A percentile compares a stretch with the other conserved stretches of the same genome.
These are phyloP conservation scores for Solanum virginianum DNA, from an alignment of 257 asterid genomes.

Conservation along the genomic window DNA sequence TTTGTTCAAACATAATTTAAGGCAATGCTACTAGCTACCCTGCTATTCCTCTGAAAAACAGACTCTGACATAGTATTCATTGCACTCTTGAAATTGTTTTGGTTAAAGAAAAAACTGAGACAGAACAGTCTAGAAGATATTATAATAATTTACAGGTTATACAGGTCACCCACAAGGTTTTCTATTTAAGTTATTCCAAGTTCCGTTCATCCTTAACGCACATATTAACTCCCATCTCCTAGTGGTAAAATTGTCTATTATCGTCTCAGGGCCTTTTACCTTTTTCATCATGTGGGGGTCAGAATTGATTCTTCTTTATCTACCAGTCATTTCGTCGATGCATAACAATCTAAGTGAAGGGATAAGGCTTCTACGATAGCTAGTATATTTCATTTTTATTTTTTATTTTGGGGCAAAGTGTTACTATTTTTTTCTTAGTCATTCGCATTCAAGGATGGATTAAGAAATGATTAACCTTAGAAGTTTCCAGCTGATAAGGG, in stretches of 20 bases:
- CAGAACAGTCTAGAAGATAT: not conserved
- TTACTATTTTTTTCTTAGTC: not conserved
- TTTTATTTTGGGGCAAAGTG: not conserved
- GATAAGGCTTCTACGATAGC: not conserved
- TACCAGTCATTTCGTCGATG: not conserved
- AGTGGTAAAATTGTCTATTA: not conserved
- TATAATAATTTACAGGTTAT: not conserved
- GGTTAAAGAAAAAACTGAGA: not conserved
- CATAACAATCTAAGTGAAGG: not conserved
- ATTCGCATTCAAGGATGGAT: not conserved
- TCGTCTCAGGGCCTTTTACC: not conserved
- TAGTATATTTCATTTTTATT: not conserved
- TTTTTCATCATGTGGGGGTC: not conserved
- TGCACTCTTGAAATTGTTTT: too few species aligned
- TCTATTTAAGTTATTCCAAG: not conserved
- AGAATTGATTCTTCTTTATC: not conserved
- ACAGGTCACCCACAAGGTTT: not conserved
- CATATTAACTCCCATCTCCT: not conserved
- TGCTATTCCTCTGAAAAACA: not conserved
- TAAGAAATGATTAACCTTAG: not conserved
- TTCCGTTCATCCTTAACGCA: not conserved
- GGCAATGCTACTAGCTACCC: not conserved
- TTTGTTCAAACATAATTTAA: not conserved
- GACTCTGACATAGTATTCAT: not conserved
- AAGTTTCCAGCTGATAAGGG: too few species aligned